These are phyloP conservation scores for Trichoderma endophyticum DNA, from an alignment of 2,329 filamentous ascomycete species.

Conservation along the genomic window DNA sequence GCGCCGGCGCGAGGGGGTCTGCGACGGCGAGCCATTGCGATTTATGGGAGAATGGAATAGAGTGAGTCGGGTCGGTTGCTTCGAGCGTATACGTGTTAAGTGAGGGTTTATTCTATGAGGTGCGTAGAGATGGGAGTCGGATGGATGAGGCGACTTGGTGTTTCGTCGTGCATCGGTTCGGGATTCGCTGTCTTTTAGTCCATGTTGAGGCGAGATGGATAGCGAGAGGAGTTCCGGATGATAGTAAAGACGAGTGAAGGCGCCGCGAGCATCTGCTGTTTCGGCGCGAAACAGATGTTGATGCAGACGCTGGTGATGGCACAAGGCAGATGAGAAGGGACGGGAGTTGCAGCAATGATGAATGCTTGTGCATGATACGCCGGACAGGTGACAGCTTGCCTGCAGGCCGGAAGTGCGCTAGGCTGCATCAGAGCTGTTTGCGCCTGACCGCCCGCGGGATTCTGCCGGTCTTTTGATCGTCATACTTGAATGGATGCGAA, in stretches of 20 bases:
- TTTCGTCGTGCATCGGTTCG: slow-evolving; percentile 1
- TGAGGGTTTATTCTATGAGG: not conserved
- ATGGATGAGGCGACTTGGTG: not conserved
- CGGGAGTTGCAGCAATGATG: not conserved
- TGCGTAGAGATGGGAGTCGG: not conserved
- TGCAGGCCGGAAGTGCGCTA: slow-evolving; percentile 1
- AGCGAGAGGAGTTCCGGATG: not conserved
- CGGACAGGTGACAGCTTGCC: slow-evolving; percentile 12
- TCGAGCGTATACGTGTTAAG: not conserved
- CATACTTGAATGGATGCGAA: not conserved
- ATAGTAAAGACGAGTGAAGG: not conserved
- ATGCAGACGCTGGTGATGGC: not conserved
- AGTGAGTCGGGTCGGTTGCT: not conserved
- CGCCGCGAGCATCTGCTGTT: not conserved
- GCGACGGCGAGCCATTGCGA: slow-evolving; percentile 51
- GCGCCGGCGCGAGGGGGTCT: slow-evolving; percentile 59
- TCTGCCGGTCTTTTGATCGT: slow-evolving; percentile 9
- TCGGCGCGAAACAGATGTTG: not conserved
- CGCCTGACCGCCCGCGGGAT: slow-evolving; percentile 9
- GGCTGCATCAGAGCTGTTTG: not conserved
- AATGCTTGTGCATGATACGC: not conserved
- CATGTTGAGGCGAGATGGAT: not conserved
- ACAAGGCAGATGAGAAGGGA: not conserved
- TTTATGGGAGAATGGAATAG: not conserved
- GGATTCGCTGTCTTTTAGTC: not conserved